Percentiles rank a stretch among this genome's conserved stretches.
Evolutionary conservation across 1,139 yeast species (phyloP).

Genomic region (Arxiozyma bovina): DNA sequence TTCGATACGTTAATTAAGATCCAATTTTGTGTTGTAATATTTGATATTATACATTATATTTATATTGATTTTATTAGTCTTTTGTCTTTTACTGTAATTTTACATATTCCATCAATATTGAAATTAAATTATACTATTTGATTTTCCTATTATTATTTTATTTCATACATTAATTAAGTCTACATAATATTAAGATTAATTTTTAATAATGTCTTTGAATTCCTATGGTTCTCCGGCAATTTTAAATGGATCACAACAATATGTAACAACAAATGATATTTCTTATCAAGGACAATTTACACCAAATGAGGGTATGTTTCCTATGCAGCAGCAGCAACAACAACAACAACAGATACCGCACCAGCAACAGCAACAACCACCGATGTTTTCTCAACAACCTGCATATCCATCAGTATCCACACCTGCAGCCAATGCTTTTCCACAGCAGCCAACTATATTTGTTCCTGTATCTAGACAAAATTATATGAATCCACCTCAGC

Average conservation of each 20-base stretch:
- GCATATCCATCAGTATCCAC: neutral
- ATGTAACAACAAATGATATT: neutral
- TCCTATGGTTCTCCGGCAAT: neutral
- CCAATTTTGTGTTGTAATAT: neutral
- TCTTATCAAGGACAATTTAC: neutral
- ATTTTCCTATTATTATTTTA: too few relatives aligned
- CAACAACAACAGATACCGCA: neutral
- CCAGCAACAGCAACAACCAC: neutral
- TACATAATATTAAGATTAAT: too few relatives aligned
- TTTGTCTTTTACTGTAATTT: too few relatives aligned
- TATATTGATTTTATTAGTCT: too few relatives aligned
- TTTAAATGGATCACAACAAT: neutral
- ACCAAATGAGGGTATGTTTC: neutral
- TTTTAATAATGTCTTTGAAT: neutral
- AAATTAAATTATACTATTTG: too few relatives aligned
- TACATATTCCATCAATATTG: neutral
- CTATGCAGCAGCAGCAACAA: neutral
- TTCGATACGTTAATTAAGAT: too few relatives aligned
- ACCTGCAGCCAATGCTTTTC: neutral
- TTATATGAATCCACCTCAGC: neutral
- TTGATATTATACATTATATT: too few relatives aligned
- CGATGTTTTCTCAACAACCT: neutral
- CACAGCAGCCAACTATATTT: neutral
- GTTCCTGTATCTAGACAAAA: neutral
- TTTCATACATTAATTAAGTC: neutral